Evolutionary conservation across 2,329 filamentous ascomycete species (phyloP), one percentile per base, ranked within the genome.

Genomic region (Microascus cirrosus): DNA sequence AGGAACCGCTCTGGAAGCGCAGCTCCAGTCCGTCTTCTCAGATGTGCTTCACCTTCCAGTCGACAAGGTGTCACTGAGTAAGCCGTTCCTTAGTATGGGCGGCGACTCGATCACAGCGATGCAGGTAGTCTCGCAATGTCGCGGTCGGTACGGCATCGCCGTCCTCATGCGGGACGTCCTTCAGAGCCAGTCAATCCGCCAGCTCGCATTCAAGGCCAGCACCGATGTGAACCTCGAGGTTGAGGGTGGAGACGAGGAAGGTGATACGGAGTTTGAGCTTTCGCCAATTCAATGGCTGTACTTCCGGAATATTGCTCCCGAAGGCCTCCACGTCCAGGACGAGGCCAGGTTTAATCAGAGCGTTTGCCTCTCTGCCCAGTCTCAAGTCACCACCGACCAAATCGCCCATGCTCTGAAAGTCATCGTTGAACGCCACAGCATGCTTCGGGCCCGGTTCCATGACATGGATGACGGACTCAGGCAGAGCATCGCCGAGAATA

Each of bases 361-460:
- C 53, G 11, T 42, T 12, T 42, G 36, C 36, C 36, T 42, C n/a
- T 42, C 36, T 15, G 36, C 36, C 36, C 36, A 42, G 36, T 18
- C 4, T 18, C 5, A 42, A 18, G 10, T 42, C n/a, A 15, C 36
- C 36, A 42, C 36, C 36, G 36, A 42, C 12, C 36, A 59, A 11
- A 28, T 61, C 7, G 15, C 11, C 15, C 24, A 39, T 10, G 60
- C 60, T 18, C 52, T 62, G 36, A 36, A 54, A 12, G 53, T 56
- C 12, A 28, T 61, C 13, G 55, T 61, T 4, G 36, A 57, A 13
- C 35, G 56, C 25, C 62, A 63, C 48, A 50, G 54, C 3, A 63
- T 63, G 62, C 59, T 63, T 13, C 59, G 62, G 8, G 59, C 62
- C 15, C 32, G 61, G 36, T 63, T 61, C 50, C 50, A 60, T 48